Evolutionary conservation across 495 filamentous ascomycete species (phyloP).

Genomic region (Tuber aestivum): DNA sequence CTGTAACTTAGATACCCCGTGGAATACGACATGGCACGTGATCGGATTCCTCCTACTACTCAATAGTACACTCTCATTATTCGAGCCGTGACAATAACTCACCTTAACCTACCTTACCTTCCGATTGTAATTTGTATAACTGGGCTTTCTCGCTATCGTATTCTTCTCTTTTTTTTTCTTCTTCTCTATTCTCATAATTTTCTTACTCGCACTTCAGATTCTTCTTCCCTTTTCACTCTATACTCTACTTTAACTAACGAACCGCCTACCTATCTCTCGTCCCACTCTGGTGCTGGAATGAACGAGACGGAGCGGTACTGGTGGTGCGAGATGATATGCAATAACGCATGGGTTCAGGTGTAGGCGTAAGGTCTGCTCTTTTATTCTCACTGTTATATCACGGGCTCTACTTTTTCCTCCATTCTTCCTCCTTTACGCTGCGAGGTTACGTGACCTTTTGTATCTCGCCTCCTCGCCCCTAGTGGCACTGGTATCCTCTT

Average conservation of each 20-base stretch:
- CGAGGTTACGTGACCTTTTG: background rate
- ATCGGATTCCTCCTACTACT: constrained; percentile 40
- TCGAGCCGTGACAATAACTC: background rate
- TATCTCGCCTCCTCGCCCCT: background rate
- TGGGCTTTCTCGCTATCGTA: background rate
- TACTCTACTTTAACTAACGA: background rate
- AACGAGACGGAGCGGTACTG: background rate
- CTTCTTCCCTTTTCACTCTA: background rate
- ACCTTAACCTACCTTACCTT: background rate
- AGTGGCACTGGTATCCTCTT: background rate
- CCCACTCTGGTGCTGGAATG: background rate
- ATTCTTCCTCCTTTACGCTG: background rate
- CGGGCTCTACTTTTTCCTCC: background rate
- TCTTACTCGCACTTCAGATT: background rate
- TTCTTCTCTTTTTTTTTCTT: background rate
- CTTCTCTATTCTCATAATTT: background rate
- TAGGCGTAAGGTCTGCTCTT: background rate
- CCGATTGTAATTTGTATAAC: background rate
- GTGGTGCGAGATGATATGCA: background rate
- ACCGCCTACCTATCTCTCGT: background rate
- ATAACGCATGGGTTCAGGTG: background rate
- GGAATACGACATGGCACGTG: constrained; percentile 43
- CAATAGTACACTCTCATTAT: constrained; percentile 12
- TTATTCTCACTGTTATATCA: background rate
- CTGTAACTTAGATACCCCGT: constrained; percentile 39